These are phyloP conservation scores for Amaranthus hypochondriacus DNA, from an alignment of 148 eudicot species.

Conservation along the genomic window DNA sequence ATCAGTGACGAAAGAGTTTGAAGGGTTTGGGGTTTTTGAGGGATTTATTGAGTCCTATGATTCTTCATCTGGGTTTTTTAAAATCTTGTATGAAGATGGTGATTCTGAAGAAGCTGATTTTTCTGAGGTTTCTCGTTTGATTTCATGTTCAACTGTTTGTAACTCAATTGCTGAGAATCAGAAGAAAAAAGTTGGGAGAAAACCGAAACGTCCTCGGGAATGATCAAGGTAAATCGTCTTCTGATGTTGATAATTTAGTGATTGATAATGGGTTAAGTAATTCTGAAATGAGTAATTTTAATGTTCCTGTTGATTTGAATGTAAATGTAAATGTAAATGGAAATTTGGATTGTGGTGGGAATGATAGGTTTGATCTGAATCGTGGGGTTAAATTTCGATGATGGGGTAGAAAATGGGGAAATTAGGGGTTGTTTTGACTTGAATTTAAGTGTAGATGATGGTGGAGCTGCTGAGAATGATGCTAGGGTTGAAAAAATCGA, in stretches of 20 bases:
- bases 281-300: slow-evolving; percentile 11
- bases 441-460: slow-evolving; percentile 54
- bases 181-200: slow-evolving; percentile 32
- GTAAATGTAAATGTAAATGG: slow-evolving; percentile 9
- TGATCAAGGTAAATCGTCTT: slow-evolving; percentile 38
- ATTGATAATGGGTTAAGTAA: slow-evolving; percentile 10
- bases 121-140: slow-evolving; percentile 26
- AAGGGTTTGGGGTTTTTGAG: slow-evolving; percentile 45
- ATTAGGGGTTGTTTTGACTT: slow-evolving; percentile 46
- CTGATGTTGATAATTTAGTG: slow-evolving; percentile 22
- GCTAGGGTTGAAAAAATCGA: slow-evolving; percentile 15
- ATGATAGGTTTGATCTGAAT: slow-evolving; percentile 46
- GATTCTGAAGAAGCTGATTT: slow-evolving; percentile 54
- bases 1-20: slow-evolving; percentile 47
- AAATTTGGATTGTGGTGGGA: slow-evolving; percentile 15
- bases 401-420: slow-evolving; percentile 20
- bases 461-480: slow-evolving; percentile 29
- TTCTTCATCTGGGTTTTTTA: slow-evolving; percentile 42
- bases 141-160: slow-evolving; percentile 14
- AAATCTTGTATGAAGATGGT: slow-evolving; percentile 55
- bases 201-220: slow-evolving; percentile 40
- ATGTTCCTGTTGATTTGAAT: slow-evolving; percentile 1
- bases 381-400: slow-evolving; percentile 44
- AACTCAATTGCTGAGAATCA: slow-evolving; percentile 13
- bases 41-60: slow-evolving; percentile 58